Base-by-base conservation (phyloP, 108 stramenopile species). In the Seminavis robusta region DNA sequence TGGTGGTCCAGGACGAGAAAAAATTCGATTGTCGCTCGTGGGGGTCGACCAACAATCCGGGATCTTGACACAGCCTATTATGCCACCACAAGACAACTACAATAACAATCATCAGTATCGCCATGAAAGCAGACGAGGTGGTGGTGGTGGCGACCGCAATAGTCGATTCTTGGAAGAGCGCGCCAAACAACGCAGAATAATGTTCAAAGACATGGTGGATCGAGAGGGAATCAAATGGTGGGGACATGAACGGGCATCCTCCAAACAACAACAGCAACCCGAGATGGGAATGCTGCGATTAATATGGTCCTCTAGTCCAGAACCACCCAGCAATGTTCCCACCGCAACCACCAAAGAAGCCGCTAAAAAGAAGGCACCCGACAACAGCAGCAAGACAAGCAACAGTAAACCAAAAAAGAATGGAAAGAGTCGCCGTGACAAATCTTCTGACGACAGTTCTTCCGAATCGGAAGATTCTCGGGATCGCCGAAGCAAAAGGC, bases 31-130 rank as follows among this genome's bases (percentile, higher is more conserved):
- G 37, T 80, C 84, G 66, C 33, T 86, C 33, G 63, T 61, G 9
- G 90, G 74, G 32, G 74, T 92, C 26, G 69, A 88, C 65, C 80
- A 81, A 47, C 32, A 33, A 15, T n/a, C n/a, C n/a, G n/a, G n/a
- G n/a, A n/a, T n/a, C n/a, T n/a, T n/a, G n/a, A n/a, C n/a, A n/a
- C n/a, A n/a, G n/a, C n/a, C n/a, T n/a, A n/a, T n/a, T n/a, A n/a
- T n/a, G n/a, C n/a, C n/a, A n/a, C n/a, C n/a, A n/a, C n/a, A n/a
- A n/a, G n/a, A n/a, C n/a, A n/a, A n/a, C n/a, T n/a, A n/a, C n/a
- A n/a, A n/a, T n/a, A n/a, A n/a, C n/a, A n/a, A n/a, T n/a, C n/a
- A n/a, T n/a, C n/a, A n/a, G n/a, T n/a, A n/a, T n/a, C n/a, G n/a
- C n/a, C n/a, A n/a, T n/a, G n/a, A n/a, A n/a, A n/a, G n/a, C n/a